Evolutionary conservation across 352 stramenopile genomes (phyloP).

Genomic region (Globisporangium paroecandrum): DNA sequence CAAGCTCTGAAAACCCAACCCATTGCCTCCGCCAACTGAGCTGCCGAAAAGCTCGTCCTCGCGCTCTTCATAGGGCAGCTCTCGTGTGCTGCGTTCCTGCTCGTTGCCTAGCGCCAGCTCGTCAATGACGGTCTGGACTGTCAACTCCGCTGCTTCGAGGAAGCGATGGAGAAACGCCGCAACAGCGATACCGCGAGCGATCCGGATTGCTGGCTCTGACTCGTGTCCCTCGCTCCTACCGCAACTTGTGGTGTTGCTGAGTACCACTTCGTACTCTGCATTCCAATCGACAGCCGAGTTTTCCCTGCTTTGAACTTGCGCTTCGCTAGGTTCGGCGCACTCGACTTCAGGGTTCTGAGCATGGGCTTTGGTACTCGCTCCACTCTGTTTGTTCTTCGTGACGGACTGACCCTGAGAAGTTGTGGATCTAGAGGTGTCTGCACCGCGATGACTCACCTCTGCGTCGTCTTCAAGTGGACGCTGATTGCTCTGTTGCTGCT

Average conservation of each 20-base stretch:
- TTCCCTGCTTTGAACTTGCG: background rate
- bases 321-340: too few species aligned
- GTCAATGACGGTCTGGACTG: conserved; percentile 31
- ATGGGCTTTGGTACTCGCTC: too few species aligned
- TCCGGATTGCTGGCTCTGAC: background rate
- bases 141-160: conserved; percentile 29
- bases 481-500: conserved; percentile 7
- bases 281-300: background rate
- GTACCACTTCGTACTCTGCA: conserved; percentile 5
- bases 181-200: conserved; percentile 23
- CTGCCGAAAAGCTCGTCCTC: background rate
- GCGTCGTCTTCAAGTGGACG: background rate
- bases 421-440: background rate
- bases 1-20: background rate
- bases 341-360: background rate
- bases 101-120: conserved; percentile 28
- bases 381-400: background rate
- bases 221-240: background rate
- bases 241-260: background rate
- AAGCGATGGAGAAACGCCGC: conserved; percentile 35
- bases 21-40: background rate
- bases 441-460: background rate
- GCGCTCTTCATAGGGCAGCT: background rate
- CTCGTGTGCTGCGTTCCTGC: conserved; percentile 17
- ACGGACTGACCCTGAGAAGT: background rate